Percentiles rank a stretch among this genome's conserved stretches.
Conservation (phyloP, 305 asterid genomes). For the Solanum hybrid region DNA sequence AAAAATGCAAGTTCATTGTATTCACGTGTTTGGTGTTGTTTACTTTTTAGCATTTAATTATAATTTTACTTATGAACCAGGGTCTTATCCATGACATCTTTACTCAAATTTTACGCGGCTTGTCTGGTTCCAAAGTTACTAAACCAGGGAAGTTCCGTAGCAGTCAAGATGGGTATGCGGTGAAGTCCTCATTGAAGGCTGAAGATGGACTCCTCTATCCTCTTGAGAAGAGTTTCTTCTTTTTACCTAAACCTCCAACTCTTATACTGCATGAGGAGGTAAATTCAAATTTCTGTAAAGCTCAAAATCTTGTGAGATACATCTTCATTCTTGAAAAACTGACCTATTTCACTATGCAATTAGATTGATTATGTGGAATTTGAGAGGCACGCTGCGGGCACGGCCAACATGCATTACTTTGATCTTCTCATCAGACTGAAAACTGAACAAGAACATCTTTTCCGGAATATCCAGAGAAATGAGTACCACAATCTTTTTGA, state of each 20-base stretch:
- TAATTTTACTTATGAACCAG: conserved; percentile 29
- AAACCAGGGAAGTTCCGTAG: conserved; percentile 94
- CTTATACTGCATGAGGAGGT: conserved; percentile 98
- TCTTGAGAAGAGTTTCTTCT: conserved; percentile 97
- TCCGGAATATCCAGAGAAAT: conserved; percentile 91
- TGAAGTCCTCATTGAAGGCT: conserved; percentile 96
- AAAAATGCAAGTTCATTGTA: not conserved
- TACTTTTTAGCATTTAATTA: conserved; percentile 3
- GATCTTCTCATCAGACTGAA: conserved; percentile 87
- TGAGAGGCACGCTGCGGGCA: conserved; percentile 97
- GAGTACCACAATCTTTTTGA: conserved; percentile 69
- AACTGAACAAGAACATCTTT: conserved; percentile 95
- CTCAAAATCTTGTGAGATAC: not conserved
- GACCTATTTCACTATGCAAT: conserved; percentile 2
- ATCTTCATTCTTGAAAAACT: conserved; percentile 11
- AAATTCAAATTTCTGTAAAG: conserved; percentile 2
- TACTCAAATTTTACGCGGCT: conserved; percentile 68
- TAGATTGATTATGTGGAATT: conserved; percentile 96
- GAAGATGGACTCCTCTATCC: conserved; percentile 99
- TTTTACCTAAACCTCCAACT: conserved; percentile 95
- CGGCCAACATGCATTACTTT: conserved; percentile 95
- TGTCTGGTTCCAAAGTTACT: conserved; percentile 89
- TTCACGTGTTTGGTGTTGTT: not conserved
- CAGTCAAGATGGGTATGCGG: conserved; percentile 83
- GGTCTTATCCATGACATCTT: conserved; percentile 82